These are phyloP conservation scores for Waitea zeae DNA, from an alignment of 1,284 basidiomycete species.

Conservation along the genomic window DNA sequence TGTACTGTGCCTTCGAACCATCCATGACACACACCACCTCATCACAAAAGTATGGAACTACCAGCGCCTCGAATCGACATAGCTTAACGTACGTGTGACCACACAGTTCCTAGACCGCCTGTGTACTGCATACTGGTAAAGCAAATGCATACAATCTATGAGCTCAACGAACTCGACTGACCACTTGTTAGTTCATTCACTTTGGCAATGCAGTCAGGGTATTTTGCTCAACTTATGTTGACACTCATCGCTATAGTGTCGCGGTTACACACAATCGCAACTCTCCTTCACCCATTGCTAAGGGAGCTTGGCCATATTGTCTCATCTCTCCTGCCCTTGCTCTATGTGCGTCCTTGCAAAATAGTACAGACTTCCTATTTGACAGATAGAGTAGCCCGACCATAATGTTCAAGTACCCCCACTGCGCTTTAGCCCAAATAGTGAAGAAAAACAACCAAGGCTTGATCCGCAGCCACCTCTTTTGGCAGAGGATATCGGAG, in stretches of 20 bases:
- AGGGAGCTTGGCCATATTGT: slow-evolving; percentile 13
- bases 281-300: slow-evolving; percentile 23
- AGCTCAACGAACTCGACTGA: slow-evolving; percentile 3
- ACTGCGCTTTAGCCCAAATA: background rate
- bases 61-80: background rate
- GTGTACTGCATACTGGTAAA: slow-evolving; percentile 29
- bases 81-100: slow-evolving; percentile 2
- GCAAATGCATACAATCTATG: slow-evolving; percentile 6
- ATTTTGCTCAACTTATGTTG: slow-evolving; percentile 50
- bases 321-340: slow-evolving; percentile 11
- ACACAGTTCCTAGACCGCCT: slow-evolving; percentile 35
- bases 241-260: slow-evolving; percentile 41
- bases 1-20: slow-evolving; percentile 16
- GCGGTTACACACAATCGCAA: slow-evolving; percentile 29
- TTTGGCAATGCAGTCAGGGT: slow-evolving; percentile 47
- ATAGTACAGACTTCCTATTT: background rate
- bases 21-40: slow-evolving; percentile 18
- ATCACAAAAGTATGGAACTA: slow-evolving; percentile 23
- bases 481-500: too few species aligned
- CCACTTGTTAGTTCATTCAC: slow-evolving; percentile 29
- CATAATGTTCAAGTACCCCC: background rate
- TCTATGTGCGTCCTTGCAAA: slow-evolving; percentile 11
- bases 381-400: background rate
- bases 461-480: too few species aligned
- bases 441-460: too few species aligned